Percentiles rank a stretch among this genome's conserved stretches.
Evolutionary conservation across 177 flowering plant species (phyloP).

Genomic region (Telopea speciosissima): DNA sequence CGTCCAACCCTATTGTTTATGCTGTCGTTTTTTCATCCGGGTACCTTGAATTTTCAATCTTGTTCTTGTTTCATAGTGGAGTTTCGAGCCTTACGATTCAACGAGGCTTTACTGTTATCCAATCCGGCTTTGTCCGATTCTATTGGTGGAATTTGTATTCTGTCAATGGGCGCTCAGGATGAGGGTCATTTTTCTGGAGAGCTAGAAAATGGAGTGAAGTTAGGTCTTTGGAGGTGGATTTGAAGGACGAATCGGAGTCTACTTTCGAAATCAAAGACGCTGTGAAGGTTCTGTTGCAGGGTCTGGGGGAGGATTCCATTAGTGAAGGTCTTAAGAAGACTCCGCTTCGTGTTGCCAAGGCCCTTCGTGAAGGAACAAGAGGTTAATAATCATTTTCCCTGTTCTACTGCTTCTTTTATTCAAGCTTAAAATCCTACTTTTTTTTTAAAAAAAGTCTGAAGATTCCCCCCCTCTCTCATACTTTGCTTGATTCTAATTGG

Average conservation of each 20-base stretch:
- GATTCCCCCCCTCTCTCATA: too few relatives aligned
- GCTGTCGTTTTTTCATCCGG: slow-evolving; percentile 19
- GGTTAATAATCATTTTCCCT: slow-evolving; percentile 32
- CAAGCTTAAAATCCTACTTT: not conserved
- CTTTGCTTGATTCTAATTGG: too few relatives aligned
- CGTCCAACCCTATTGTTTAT: not conserved
- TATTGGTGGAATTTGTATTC: slow-evolving; percentile 13
- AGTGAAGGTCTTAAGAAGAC: slow-evolving; percentile 88
- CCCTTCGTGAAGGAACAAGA: slow-evolving; percentile 79
- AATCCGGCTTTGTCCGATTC: slow-evolving; percentile 9
- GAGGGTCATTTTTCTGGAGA: slow-evolving; percentile 46
- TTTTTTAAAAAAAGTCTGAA: too few relatives aligned
- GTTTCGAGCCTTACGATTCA: slow-evolving; percentile 4
- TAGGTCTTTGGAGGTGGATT: slow-evolving; percentile 26
- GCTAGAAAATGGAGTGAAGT: slow-evolving; percentile 45
- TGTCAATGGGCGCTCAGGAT: slow-evolving; percentile 80
- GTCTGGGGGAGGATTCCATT: slow-evolving; percentile 73
- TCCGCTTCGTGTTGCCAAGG: slow-evolving; percentile 88
- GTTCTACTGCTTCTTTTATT: not conserved
- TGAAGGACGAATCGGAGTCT: slow-evolving; percentile 38
- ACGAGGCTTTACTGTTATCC: not conserved
- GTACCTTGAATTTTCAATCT: slow-evolving; percentile 6
- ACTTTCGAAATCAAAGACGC: slow-evolving; percentile 52
- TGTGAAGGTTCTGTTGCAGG: slow-evolving; percentile 72
- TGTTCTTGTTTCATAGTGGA: not conserved